phyloP scores from a whole-genome alignment of 768 basidiomycete species.

The Dioszegia crocea region DNA sequence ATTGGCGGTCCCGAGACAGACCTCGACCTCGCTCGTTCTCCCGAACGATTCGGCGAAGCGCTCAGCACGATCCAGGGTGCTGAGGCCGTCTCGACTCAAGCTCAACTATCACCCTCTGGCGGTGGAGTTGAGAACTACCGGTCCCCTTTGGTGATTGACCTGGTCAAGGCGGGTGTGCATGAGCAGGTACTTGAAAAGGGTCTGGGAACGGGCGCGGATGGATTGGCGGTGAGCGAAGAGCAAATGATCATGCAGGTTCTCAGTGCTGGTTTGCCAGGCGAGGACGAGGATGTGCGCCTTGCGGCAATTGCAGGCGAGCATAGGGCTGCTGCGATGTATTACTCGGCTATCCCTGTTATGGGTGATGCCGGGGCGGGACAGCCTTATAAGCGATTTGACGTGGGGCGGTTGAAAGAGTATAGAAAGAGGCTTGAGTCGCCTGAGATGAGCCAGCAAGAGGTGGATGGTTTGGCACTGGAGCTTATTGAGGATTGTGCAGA shows the following conservation, averaged over 20 bases:
- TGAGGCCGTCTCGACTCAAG: constrained; percentile 81
- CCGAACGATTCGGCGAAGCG: constrained; percentile 49
- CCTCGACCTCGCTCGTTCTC: constrained; percentile 56
- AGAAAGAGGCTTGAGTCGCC: constrained; percentile 92
- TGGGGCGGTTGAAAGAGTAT: constrained; percentile 85
- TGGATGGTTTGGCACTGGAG: constrained; percentile 83
- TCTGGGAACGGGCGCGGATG: constrained; percentile 52
- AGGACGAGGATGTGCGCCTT: constrained; percentile 77
- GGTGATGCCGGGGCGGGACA: constrained; percentile 58
- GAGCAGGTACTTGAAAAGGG: constrained; percentile 41
- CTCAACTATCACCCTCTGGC: constrained; percentile 83
- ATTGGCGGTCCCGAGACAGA: constrained; percentile 54
- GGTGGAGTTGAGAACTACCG: constrained; percentile 78
- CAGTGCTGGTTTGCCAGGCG: constrained; percentile 67
- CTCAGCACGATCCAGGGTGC: constrained; percentile 86
- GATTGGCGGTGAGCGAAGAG: constrained; percentile 68
- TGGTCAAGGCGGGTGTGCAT: constrained; percentile 47
- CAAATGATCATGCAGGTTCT: constrained; percentile 97
- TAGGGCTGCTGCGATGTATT: constrained; percentile 88
- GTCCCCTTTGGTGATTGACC: constrained; percentile 62
- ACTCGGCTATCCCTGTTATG: constrained; percentile 87
- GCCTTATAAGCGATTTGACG: constrained; percentile 83
- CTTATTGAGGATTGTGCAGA: constrained; percentile 94
- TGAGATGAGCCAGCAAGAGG: constrained; percentile 74
- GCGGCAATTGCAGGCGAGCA: constrained; percentile 64